Conservation (phyloP, 345 rosid genomes). For the Noccaea bulbosa region DNA sequence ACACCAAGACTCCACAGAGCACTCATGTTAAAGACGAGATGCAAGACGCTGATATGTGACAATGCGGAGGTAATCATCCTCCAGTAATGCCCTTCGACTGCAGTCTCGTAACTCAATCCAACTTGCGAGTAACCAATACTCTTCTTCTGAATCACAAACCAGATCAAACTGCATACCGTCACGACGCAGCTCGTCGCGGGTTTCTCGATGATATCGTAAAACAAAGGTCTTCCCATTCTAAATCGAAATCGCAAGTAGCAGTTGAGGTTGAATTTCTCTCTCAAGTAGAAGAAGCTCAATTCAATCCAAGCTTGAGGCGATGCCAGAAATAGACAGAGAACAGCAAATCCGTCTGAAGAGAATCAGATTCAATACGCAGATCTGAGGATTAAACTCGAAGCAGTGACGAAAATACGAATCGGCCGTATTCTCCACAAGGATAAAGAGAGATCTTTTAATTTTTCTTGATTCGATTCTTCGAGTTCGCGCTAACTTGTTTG, state of each 20-base stretch:
- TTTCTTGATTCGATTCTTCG: constrained; percentile 38
- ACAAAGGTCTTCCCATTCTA: constrained; percentile 79
- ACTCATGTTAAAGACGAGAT: constrained; percentile 96
- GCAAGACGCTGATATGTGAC: constrained; percentile 88
- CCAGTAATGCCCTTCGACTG: constrained; percentile 87
- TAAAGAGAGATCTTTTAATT: neutral
- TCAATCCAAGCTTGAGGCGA: constrained; percentile 9
- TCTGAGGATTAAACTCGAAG: constrained; percentile 23
- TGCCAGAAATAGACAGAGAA: neutral
- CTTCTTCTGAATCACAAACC: constrained; percentile 93
- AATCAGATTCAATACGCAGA: constrained; percentile 19
- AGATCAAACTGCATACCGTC: constrained; percentile 69
- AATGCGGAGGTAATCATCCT: constrained; percentile 94
- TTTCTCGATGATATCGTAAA: constrained; percentile 80
- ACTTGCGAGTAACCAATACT: constrained; percentile 88
- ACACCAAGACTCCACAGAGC: constrained; percentile 98
- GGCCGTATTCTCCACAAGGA: constrained; percentile 13
- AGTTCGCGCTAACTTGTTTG: constrained; percentile 30
- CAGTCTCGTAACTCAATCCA: constrained; percentile 86
- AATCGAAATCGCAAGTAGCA: neutral
- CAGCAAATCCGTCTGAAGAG: neutral
- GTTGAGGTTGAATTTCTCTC: neutral
- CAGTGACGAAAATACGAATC: constrained; percentile 3
- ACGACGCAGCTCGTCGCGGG: constrained; percentile 87
- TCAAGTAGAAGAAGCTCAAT: constrained; percentile 3